A percentile compares a stretch with the other conserved stretches of the same genome.
Evolutionary conservation across 73 alveolate genomes (phyloP).

Genomic region (Tetrahymena elliotti): DNA sequence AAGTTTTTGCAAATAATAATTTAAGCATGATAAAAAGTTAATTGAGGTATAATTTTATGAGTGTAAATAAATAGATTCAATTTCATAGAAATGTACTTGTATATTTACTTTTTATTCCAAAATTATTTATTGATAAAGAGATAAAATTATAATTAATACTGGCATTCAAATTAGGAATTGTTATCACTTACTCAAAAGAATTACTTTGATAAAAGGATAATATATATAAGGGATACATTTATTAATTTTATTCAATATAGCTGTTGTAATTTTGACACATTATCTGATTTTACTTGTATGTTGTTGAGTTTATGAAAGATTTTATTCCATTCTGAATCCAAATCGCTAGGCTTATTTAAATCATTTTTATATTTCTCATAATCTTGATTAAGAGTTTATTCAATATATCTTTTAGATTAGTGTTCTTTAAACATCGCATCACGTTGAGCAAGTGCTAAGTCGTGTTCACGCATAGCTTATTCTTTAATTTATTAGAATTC

Average conservation of each 20-base stretch:
- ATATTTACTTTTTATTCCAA: too few species aligned
- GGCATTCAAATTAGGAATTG: too few species aligned
- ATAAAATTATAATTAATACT: too few species aligned
- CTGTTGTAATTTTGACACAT: not conserved
- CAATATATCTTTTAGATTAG: not conserved
- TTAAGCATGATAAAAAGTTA: too few species aligned
- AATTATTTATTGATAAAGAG: too few species aligned
- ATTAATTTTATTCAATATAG: not conserved
- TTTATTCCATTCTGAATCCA: not conserved
- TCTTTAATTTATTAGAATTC: not conserved
- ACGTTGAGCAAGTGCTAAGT: not conserved
- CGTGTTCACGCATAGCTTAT: not conserved
- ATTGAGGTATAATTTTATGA: too few species aligned
- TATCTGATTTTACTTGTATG: not conserved
- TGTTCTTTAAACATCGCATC: not conserved
- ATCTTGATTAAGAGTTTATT: not conserved
- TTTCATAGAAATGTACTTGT: too few species aligned
- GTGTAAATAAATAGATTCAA: too few species aligned
- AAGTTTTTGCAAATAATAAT: too few species aligned
- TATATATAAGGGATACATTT: too few species aligned
- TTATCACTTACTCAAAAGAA: too few species aligned
- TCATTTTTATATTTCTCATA: not conserved
- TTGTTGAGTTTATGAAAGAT: not conserved
- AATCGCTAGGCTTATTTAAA: not conserved
- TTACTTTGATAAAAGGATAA: too few species aligned